Conservation (phyloP, 164 flowering plant species). For the Santalum album region DNA sequence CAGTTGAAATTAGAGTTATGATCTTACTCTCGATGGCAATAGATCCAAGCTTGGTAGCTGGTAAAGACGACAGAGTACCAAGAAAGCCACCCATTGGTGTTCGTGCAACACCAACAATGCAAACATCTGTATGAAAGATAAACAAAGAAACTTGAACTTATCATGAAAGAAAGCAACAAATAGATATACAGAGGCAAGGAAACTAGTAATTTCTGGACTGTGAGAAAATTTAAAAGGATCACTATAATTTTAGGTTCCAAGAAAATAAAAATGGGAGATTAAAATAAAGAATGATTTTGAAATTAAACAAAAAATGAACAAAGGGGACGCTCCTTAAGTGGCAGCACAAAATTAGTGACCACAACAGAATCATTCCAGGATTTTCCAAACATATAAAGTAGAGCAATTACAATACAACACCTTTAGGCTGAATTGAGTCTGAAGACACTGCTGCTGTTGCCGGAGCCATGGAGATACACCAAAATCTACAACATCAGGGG, state of each 20-base stretch:
- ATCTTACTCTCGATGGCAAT: slow-evolving; percentile 1
- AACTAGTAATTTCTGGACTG: no score
- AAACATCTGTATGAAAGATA: background rate
- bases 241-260: no score
- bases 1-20: background rate
- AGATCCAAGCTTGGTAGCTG: slow-evolving; percentile 4
- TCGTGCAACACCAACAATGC: slow-evolving; percentile 5
- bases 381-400: background rate
- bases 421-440: background rate
- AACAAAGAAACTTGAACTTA: background rate
- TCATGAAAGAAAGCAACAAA: background rate
- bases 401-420: background rate
- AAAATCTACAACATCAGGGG: no score
- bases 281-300: background rate
- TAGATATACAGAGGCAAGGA: background rate
- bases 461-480: background rate
- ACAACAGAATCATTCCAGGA: background rate
- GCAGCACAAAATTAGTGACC: background rate
- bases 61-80: background rate
- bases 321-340: background rate
- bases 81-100: slow-evolving; percentile 6
- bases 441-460: background rate
- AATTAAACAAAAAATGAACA: background rate
- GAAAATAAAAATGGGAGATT: background rate
- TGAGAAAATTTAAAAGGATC: no score